Evolutionary conservation across 805 yeast genomes (phyloP), one percentile per base, ranked within the genome.

Genomic region (Cyberlindnera japonica): DNA sequence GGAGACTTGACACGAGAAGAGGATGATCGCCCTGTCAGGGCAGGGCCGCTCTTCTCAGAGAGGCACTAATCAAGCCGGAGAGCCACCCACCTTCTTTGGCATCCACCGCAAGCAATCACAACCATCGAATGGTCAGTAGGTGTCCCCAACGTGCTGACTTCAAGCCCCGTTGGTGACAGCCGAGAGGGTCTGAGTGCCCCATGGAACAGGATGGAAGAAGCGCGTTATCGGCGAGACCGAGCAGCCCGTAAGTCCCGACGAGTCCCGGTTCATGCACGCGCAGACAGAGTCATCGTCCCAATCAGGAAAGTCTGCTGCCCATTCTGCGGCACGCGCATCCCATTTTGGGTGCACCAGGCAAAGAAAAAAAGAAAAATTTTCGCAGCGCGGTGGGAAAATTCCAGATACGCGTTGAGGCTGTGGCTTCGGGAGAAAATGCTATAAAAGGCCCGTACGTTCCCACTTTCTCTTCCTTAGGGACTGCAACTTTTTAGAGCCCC

Each of bases 401-500:
- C 39, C 40, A 41, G 44, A 39, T 42, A 45, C 43, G 41, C 44
- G 43, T 33, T 32, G 38, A 20, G 43, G 37, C 41, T 33, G 42
- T 35, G 43, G 43, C 44, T 29, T 33, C n/a, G 8, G 23, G 21
- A 31, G 32, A 19, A 25, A 35, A 33, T 17, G 23, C 26, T 47
- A 47, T 47, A 47, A 41, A 47, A 44, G 41, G 34, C 37, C 33
- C 17, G 32, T 16, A 29, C 23, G 30, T 25, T 25, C 27, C 24
- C 30, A 8, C 25, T 35, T 18, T 38, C 37, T 27, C 23, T 36
- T 21, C 35, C 28, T 31, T 25, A 33, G n/a, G n/a, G n/a, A n/a
- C 37, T 33, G 16, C 17, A 15, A 27, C 26, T 26, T 10, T 15
- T 15, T 26, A 3, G 19, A 18, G 11, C 36, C 32, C 30, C 35